Base-by-base conservation (phyloP, 2,329 filamentous ascomycete genomes). In the Phaeophleospora eucalypticola region DNA sequence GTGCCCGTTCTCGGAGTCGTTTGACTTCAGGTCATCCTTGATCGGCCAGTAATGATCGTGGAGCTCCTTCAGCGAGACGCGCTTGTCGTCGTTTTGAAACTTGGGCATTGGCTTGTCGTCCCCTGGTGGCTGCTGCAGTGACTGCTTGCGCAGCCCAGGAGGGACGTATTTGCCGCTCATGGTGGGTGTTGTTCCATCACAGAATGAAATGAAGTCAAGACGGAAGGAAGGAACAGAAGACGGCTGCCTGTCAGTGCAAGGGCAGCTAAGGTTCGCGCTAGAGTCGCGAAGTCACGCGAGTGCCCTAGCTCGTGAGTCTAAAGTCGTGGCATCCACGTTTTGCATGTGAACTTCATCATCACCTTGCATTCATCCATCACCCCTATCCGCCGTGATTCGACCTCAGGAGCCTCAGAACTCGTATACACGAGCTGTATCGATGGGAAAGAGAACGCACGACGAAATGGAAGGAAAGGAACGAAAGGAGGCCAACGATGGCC, bases 381-480 rank as follows among this genome's bases (percentile, higher is more conserved):
- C 6, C 6, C 6, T 7, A 6, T 29, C 12, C 24, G 24, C 24
- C 24, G 12, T 7, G 12, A 7, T 29, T 29, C 24, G n/a, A n/a
- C n/a, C n/a, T n/a, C n/a, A n/a, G n/a, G n/a, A n/a, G n/a, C n/a
- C n/a, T n/a, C n/a, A n/a, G n/a, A n/a, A n/a, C n/a, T n/a, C n/a
- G n/a, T n/a, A n/a, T n/a, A n/a, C n/a, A n/a, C n/a, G n/a, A n/a
- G n/a, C n/a, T n/a, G n/a, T n/a, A 29, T 29, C 24, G 24, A 37
- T 37, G 36, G 16, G 36, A 24, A 59, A 59, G 46, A 50, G 57
- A 37, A 42, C 53, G n/a, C 46, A 44, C 37, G 37, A 48, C 27
- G 55, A 58, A 4, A 59, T 59, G 57, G 51, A 51, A 18, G 46
- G 36, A 37, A 47, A 50, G 17, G 34, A 46, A 20, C 36, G n/a